These are phyloP conservation scores for Nymphaea thermarum DNA, from an alignment of 164 flowering plant species.

Conservation along the genomic window DNA sequence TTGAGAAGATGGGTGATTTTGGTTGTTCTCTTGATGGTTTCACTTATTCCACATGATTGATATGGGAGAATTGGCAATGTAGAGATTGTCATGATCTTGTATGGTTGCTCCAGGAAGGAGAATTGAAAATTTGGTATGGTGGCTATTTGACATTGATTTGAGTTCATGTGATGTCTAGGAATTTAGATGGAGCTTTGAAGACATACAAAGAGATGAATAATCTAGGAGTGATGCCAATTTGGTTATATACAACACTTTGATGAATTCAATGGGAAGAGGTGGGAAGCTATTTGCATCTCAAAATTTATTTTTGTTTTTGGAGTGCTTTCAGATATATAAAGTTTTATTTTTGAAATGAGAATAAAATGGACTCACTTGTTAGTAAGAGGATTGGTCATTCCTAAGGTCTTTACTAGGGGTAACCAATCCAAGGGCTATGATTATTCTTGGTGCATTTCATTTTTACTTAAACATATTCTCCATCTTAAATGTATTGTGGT, in stretches of 20 bases:
- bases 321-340: too few relatives aligned
- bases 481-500: too few relatives aligned
- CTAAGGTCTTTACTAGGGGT: too few relatives aligned
- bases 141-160: conserved; percentile 70
- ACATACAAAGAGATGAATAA: conserved; percentile 96
- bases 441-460: too few relatives aligned
- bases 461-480: too few relatives aligned
- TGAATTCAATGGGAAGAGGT: conserved; percentile 92
- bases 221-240: conserved; percentile 48
- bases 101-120: conserved; percentile 71
- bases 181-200: conserved; percentile 85
- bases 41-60: conserved; percentile 79
- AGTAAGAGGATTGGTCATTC: too few relatives aligned
- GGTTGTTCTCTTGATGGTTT: conserved; percentile 66
- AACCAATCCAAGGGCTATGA: too few relatives aligned
- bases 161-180: conserved; percentile 50
- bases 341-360: too few relatives aligned
- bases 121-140: conserved; percentile 67
- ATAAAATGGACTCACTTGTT: too few relatives aligned
- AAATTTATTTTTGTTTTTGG: too few relatives aligned
- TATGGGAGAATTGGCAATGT: conserved; percentile 70
- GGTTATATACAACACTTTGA: conserved; percentile 52
- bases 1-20: conserved; percentile 61
- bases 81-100: conserved; percentile 69
- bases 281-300: conserved; percentile 42